A percentile compares a stretch with the other conserved stretches of the same genome.
Conservation (phyloP, 768 basidiomycete genomes). For the Tylopilus intermedius region DNA sequence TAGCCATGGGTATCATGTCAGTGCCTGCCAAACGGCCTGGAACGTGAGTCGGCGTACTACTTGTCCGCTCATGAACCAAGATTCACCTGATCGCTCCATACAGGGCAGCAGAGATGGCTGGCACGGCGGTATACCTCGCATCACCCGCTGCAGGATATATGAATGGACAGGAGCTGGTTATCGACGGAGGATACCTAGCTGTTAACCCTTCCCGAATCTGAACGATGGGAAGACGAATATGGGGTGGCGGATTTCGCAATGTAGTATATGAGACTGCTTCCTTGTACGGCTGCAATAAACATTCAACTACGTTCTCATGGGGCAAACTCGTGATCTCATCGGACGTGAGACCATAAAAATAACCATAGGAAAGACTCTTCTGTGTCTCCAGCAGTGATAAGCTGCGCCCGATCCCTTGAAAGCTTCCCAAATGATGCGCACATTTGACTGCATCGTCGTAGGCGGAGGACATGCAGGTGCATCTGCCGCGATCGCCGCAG, state of each 20-base stretch:
- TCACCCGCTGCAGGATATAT: constrained; percentile 70
- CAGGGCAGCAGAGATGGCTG: constrained; percentile 72
- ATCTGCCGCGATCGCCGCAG: constrained; percentile 58
- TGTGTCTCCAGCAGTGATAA: not conserved
- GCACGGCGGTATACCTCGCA: constrained; percentile 69
- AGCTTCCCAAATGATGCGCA: constrained; percentile 9
- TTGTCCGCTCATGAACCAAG: not conserved
- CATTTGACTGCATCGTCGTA: constrained; percentile 55
- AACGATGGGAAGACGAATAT: constrained; percentile 1
- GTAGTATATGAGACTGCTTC: not conserved
- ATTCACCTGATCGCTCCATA: constrained; percentile 2
- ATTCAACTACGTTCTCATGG: not conserved
- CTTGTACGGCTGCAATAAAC: not conserved
- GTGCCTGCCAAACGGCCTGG: constrained; percentile 62
- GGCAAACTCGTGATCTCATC: not conserved
- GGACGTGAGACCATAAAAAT: not conserved
- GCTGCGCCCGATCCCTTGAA: not conserved
- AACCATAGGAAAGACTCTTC: not conserved
- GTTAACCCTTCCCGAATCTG: constrained; percentile 60
- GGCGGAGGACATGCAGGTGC: constrained; percentile 67
- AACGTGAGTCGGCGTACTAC: constrained; percentile 44
- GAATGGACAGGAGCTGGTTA: constrained; percentile 72
- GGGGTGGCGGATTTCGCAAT: not conserved
- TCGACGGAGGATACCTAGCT: constrained; percentile 71
- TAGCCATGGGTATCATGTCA: constrained; percentile 56